Percentiles rank a stretch among this genome's conserved stretches.
Conservation (phyloP, 306 rosid genomes). For the Hippophae gyantsensis region DNA sequence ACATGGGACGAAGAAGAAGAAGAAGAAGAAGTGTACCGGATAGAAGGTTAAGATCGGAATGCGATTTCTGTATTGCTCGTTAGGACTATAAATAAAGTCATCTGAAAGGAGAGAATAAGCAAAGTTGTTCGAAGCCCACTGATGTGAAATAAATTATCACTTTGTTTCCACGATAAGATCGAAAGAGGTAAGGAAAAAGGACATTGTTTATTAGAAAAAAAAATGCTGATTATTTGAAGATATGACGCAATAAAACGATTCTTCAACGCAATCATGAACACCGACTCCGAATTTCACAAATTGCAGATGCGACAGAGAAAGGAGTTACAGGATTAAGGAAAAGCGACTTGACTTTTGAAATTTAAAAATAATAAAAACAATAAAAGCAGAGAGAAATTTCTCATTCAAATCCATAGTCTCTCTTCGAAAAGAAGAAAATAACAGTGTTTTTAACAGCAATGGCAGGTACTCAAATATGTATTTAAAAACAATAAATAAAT, state of each 20-base stretch:
- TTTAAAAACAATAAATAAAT: too few relatives aligned
- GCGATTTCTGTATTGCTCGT: not conserved
- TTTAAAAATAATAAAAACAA: not conserved
- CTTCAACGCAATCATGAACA: not conserved
- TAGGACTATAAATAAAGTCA: slow-evolving; percentile 1
- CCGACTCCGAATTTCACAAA: not conserved
- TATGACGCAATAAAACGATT: too few relatives aligned
- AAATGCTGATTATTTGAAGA: too few relatives aligned
- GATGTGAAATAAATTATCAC: slow-evolving; percentile 16
- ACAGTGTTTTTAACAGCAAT: too few relatives aligned
- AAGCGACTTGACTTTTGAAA: slow-evolving; percentile 17
- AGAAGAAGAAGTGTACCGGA: slow-evolving; percentile 10
- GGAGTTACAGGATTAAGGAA: not conserved
- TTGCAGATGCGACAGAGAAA: not conserved
- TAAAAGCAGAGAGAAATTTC: not conserved
- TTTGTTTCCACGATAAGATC: not conserved
- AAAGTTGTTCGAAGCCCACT: slow-evolving; percentile 21
- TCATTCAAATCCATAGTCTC: not conserved
- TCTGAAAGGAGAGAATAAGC: not conserved
- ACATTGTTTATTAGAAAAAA: too few relatives aligned
- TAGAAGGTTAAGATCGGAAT: slow-evolving; percentile 12
- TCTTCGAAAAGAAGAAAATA: too few relatives aligned
- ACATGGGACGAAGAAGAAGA: not conserved
- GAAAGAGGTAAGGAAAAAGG: not conserved
- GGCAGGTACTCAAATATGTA: too few relatives aligned